phyloP scores from a whole-genome alignment of 169 alveolate genomes.

The Babesia bigemina region DNA sequence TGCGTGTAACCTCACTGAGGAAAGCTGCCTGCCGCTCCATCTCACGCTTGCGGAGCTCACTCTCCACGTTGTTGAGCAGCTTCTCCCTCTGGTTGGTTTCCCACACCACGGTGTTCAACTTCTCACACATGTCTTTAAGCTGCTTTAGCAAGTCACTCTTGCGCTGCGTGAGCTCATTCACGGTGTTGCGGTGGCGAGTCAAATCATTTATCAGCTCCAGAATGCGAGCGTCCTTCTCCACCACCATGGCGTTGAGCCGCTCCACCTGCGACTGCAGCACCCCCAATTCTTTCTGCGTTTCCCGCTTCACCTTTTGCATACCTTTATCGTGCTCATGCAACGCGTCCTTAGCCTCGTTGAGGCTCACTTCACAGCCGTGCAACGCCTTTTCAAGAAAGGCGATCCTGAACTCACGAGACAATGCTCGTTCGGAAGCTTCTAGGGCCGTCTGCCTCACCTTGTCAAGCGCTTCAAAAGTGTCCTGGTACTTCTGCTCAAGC shows the following conservation, averaged over 20 bases:
- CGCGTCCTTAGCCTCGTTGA: conserved; percentile 17
- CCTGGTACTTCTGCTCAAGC: conserved; percentile 56
- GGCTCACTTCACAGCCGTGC: conserved; percentile 59
- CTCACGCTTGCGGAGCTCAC: conserved; percentile 56
- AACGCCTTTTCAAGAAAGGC: conserved; percentile 64
- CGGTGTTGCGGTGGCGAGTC: conserved; percentile 5
- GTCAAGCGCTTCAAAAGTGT: conserved; percentile 61
- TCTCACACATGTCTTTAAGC: conserved; percentile 53
- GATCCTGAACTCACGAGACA: conserved; percentile 55
- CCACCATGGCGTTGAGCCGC: conserved; percentile 21
- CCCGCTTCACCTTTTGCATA: conserved; percentile 12
- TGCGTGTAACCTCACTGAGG: conserved; percentile 62
- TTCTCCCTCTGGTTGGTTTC: conserved; percentile 61
- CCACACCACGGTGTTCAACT: conserved; percentile 51
- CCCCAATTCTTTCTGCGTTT: conserved; percentile 27
- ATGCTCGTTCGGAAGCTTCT: conserved; percentile 44
- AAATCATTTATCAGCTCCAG: conserved; percentile 23
- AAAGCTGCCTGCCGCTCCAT: conserved; percentile 57
- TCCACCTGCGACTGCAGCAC: conserved; percentile 55
- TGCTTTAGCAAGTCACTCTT: conserved; percentile 52
- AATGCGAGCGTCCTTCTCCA: conserved; percentile 52
- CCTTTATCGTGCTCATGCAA: conserved; percentile 16
- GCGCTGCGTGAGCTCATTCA: conserved; percentile 31
- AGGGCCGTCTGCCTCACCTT: conserved; percentile 52
- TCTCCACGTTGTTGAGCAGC: conserved; percentile 59